Base-by-base conservation (phyloP, 73 alveolate species). In the Diophrys appendiculata region DNA sequence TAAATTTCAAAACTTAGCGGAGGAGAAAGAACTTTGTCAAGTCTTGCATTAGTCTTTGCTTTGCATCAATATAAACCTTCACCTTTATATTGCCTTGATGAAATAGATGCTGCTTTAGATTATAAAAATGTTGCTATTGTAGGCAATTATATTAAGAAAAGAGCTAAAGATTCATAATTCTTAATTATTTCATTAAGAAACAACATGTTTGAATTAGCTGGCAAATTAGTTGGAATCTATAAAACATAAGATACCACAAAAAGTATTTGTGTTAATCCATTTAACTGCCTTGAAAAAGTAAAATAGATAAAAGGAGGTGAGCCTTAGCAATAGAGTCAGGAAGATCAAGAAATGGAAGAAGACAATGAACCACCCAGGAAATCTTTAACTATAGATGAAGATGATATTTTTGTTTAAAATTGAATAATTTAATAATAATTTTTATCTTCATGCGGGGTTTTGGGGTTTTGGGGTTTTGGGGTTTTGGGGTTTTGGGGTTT, bases 21-120 rank as follows among this genome's bases (percentile, higher is more conserved):
- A 0, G 99, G 99, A 0, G 98, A 96, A 88, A 96, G 94, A 88
- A 96, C 99, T 5, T 53, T 96, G 56, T 76, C 95, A 22, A 93
- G 98, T 2, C 81, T 96, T 23, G 69, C 96, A 26, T 88, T 96
- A 77, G 93, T 96, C 24, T 96, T 96, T 68, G 99, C 99, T 28
- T 77, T 96, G 67, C 99, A 96, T 87, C 97, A 93, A 79, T 96
- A 92, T 85, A 96, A 95, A 84, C 98, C 97, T 13, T 80, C 97
- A 33, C 90, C 97, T 23, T 83, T 94, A 32, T 94, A 92, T 75
- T 90, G 91, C 68, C 90, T 92, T 97, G 98, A 92, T 76, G 97
- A 92, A 78, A 93, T 92, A 65, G 99, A 96, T 80, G 99, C 99
- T n/a, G 99, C 99, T 43, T 76, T 96, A n/a, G 99, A 96, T 74